phyloP scores from a whole-genome alignment of 768 basidiomycete species.

The Rickenella mellea region DNA sequence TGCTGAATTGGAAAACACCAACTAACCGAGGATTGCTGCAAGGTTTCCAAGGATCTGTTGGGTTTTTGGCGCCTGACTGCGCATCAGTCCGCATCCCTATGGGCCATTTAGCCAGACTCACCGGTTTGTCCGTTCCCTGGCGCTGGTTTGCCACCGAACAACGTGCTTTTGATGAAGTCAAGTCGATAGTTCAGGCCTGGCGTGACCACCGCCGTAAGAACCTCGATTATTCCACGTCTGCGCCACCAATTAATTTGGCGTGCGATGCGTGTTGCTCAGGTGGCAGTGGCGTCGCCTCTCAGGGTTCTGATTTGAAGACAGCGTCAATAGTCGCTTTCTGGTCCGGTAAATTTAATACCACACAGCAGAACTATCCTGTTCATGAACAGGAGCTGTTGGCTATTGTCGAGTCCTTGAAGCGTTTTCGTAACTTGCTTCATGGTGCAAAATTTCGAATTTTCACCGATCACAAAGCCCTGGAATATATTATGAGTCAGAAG shows the following conservation, averaged over 20 bases:
- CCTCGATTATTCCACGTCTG: constrained; percentile 12
- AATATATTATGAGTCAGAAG: constrained; percentile 20
- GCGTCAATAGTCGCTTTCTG: constrained; percentile 22
- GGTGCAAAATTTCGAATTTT: constrained; percentile 20
- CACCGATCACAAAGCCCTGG: constrained; percentile 23
- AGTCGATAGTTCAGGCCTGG: constrained; percentile 11
- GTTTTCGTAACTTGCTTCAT: constrained; percentile 20
- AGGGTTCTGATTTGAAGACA: constrained; percentile 17
- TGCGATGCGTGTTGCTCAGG: constrained; percentile 24
- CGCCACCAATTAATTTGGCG: constrained; percentile 18
- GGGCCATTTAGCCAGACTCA: constrained; percentile 18
- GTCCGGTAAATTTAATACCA: constrained; percentile 24
- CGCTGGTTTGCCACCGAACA: constrained; percentile 22
- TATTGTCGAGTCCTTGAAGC: constrained; percentile 27
- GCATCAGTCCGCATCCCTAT: constrained; percentile 26
- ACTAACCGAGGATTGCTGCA: constrained; percentile 18
- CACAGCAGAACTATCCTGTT: constrained; percentile 31
- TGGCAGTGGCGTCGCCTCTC: constrained; percentile 18
- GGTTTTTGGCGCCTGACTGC: constrained; percentile 27
- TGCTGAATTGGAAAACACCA: constrained; percentile 21
- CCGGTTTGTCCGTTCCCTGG: constrained; percentile 9
- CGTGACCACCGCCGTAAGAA: constrained; percentile 15
- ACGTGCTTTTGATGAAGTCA: constrained; percentile 21
- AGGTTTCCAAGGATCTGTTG: constrained; percentile 26
- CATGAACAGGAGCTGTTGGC: constrained; percentile 30